These are phyloP conservation scores for Sporothrix luriei DNA, from an alignment of 2,329 filamentous ascomycete genomes.

Conservation along the genomic window DNA sequence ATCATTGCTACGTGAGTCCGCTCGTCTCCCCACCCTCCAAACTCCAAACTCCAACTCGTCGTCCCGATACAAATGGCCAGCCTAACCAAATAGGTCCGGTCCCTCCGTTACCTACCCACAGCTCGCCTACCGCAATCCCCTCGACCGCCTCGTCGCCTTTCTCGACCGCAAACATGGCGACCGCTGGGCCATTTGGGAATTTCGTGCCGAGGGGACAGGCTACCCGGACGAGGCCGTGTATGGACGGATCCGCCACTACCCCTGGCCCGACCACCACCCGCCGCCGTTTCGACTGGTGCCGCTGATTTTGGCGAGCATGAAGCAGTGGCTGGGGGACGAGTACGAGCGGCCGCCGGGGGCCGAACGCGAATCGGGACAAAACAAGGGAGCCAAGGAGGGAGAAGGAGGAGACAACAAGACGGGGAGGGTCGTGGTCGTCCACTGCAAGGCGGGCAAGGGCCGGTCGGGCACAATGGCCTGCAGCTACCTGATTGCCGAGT, in stretches of 20 bases:
- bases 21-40: not conserved
- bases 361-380: conserved; percentile 40
- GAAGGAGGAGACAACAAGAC: conserved; percentile 26
- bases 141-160: conserved; percentile 82
- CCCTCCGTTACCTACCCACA: conserved; percentile 88
- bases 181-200: conserved; percentile 97
- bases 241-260: conserved; percentile 82
- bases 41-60: too few species aligned
- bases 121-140: conserved; percentile 89
- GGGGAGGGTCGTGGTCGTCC: conserved; percentile 78
- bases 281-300: conserved; percentile 89
- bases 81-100: conserved; percentile 71
- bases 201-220: conserved; percentile 91
- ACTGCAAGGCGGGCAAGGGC: conserved; percentile 97
- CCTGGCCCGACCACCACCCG: conserved; percentile 96
- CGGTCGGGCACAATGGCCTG: conserved; percentile 85
- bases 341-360: conserved; percentile 34
- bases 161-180: conserved; percentile 81
- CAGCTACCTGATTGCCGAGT: conserved; percentile 87
- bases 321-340: conserved; percentile 72
- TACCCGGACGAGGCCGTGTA: conserved; percentile 92
- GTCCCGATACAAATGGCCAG: too few species aligned
- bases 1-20: conserved; percentile 61
- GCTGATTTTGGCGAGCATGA: conserved; percentile 87
- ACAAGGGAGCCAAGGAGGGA: conserved; percentile 31